phyloP scores from a whole-genome alignment of 2,329 filamentous ascomycete genomes.

The Aspergillus sclerotialis region DNA sequence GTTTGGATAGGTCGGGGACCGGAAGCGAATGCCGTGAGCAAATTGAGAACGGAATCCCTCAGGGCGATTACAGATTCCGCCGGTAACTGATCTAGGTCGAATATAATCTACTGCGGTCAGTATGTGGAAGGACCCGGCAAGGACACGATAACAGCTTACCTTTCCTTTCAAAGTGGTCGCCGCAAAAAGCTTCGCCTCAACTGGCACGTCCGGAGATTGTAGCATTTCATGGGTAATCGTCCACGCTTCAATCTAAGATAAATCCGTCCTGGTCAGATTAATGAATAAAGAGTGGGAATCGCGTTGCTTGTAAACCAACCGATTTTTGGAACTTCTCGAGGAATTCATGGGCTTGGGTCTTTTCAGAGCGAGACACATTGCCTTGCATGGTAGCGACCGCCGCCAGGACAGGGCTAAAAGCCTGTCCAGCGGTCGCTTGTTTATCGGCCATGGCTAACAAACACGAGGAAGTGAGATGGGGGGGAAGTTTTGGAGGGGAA shows the following conservation, averaged over 20 bases:
- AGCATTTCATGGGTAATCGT: constrained; percentile 78
- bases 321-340: constrained; percentile 97
- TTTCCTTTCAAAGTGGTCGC: constrained; percentile 97
- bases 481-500: constrained; percentile 13
- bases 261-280: constrained; percentile 13
- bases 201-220: constrained; percentile 65
- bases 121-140: constrained; percentile 5
- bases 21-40: constrained; percentile 72
- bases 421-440: constrained; percentile 55
- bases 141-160: constrained; percentile 46
- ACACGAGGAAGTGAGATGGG: constrained; percentile 16
- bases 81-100: constrained; percentile 86
- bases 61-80: constrained; percentile 66
- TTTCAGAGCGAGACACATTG: constrained; percentile 71
- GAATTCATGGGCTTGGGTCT: constrained; percentile 85
- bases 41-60: constrained; percentile 73
- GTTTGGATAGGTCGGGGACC: constrained; percentile 79
- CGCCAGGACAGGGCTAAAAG: constrained; percentile 76
- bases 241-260: constrained; percentile 75
- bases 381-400: constrained; percentile 88
- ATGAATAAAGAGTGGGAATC: constrained; percentile 9
- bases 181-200: constrained; percentile 87
- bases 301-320: constrained; percentile 54
- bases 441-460: constrained; percentile 58
- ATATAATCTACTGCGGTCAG: constrained; percentile 67